A percentile compares a stretch with the other conserved stretches of the same genome.
Evolutionary conservation across 208 protist species (phyloP).

Genomic region (Trypanosoma brucei): DNA sequence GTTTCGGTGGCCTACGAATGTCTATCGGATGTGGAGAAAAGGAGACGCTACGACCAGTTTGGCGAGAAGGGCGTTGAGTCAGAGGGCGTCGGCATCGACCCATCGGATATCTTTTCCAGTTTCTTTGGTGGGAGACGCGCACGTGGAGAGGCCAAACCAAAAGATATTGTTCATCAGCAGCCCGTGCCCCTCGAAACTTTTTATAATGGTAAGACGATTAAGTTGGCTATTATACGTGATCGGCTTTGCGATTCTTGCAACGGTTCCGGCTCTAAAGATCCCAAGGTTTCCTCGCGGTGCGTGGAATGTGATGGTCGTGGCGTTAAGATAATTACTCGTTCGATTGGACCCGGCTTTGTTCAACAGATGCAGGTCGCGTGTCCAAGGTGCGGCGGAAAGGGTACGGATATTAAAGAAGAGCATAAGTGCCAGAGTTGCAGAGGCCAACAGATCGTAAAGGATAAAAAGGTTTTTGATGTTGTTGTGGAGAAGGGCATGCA

Average conservation of each 20-base stretch:
- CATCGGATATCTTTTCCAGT: constrained; percentile 86
- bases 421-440: constrained; percentile 94
- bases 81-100: constrained; percentile 82
- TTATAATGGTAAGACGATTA: constrained; percentile 97
- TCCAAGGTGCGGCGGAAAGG: constrained; percentile 90
- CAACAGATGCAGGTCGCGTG: constrained; percentile 96
- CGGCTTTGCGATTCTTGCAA: constrained; percentile 85
- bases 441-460: constrained; percentile 93
- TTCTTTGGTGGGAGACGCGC: constrained; percentile 87
- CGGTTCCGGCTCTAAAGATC: constrained; percentile 77
- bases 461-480: constrained; percentile 97
- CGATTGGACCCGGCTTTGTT: constrained; percentile 96
- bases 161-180: constrained; percentile 94
- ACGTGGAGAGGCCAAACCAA: constrained; percentile 91
- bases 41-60: constrained; percentile 96
- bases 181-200: constrained; percentile 95
- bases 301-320: constrained; percentile 91
- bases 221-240: constrained; percentile 92
- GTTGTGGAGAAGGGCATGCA: constrained; percentile 97
- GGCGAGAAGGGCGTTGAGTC: constrained; percentile 95
- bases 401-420: constrained; percentile 86
- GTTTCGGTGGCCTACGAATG: constrained; percentile 97
- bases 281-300: constrained; percentile 82
- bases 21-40: constrained; percentile 95
- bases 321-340: constrained; percentile 89